Evolutionary conservation across 2,329 filamentous ascomycete species (phyloP), one percentile per base, ranked within the genome.

Genomic region (Penicillium sp.): DNA sequence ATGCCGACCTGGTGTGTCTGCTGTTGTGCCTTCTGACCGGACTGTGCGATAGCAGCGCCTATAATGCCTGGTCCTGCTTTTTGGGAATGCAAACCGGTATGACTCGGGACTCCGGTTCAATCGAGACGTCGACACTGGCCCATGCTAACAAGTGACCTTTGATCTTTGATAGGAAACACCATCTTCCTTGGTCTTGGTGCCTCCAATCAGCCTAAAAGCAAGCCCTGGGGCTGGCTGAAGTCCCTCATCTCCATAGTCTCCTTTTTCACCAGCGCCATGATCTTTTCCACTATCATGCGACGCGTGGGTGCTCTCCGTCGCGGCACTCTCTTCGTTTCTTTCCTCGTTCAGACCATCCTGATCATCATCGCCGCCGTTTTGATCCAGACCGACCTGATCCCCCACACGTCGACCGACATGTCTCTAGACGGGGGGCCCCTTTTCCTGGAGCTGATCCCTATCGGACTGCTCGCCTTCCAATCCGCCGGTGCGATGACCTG

Each of bases 31-130:
- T 76, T 46, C 62, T 71, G 27, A 76, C 74, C 0, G 75, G 75
- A 1, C 64, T 77, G 22, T 74, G 74, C 45, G 75, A 77, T 56
- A 73, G 71, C 51, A 70, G 71, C 35, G 70, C 74, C 9, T 76
- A 76, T 63, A 75, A 74, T 57, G 72, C 73, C 14, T 77, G 75
- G 74, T 73, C 69, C 28, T 76, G 74, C 54, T 77, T 77, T 62
- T 62, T 76, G 38, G 72, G 71, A 46, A 77, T 77, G 74, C 75
- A 77, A 55, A 76, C 75, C 3, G 75, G 75, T 76, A 69, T 24
- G 63, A 55, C 16, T 45, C 42, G 43, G 36, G 7, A 5, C 27
- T 2, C 30, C 44, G 43, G 13, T 20, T 38, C 46, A 39, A 55
- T 18, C 3, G 27, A 28, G 27, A 28, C 27, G 27, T 28, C 27